A percentile compares a stretch with the other conserved stretches of the same genome.
phyloP scores from a whole-genome alignment of 1,284 basidiomycete genomes.

The Hymenochaete sp. region DNA sequence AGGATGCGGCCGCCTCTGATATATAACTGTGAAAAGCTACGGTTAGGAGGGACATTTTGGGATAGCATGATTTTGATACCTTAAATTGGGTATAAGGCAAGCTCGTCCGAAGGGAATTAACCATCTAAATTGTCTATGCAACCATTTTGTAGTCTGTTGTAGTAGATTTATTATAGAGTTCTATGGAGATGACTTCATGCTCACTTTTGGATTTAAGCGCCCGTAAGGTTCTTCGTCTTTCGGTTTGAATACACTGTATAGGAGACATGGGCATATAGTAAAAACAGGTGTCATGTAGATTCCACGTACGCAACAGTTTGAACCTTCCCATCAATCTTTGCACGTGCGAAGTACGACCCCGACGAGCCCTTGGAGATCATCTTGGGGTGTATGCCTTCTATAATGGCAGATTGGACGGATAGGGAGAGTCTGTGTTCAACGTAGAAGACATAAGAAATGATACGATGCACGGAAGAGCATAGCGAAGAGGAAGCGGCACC shows the following conservation, averaged over 20 bases:
- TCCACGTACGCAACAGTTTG: conserved; percentile 68
- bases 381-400: conserved; percentile 75
- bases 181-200: neutral
- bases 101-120: conserved; percentile 79
- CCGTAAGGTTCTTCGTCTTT: conserved; percentile 88
- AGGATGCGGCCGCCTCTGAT: conserved; percentile 78
- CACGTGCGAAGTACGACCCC: conserved; percentile 80
- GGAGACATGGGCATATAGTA: neutral
- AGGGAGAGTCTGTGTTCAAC: conserved; percentile 44
- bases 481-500: conserved; percentile 35
- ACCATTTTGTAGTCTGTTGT: conserved; percentile 77
- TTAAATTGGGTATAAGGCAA: conserved; percentile 80
- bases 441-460: conserved; percentile 14
- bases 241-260: conserved; percentile 73
- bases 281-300: neutral
- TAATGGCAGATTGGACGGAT: conserved; percentile 61
- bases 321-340: conserved; percentile 58
- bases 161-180: neutral
- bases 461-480: neutral
- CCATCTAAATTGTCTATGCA: conserved; percentile 79
- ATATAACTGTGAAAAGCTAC: conserved; percentile 38
- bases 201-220: conserved; percentile 71
- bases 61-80: conserved; percentile 33
- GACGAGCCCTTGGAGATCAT: conserved; percentile 83
- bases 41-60: neutral